Evolutionary conservation across 73 alveolate species (phyloP).

Genomic region (Effrenium voratum): DNA sequence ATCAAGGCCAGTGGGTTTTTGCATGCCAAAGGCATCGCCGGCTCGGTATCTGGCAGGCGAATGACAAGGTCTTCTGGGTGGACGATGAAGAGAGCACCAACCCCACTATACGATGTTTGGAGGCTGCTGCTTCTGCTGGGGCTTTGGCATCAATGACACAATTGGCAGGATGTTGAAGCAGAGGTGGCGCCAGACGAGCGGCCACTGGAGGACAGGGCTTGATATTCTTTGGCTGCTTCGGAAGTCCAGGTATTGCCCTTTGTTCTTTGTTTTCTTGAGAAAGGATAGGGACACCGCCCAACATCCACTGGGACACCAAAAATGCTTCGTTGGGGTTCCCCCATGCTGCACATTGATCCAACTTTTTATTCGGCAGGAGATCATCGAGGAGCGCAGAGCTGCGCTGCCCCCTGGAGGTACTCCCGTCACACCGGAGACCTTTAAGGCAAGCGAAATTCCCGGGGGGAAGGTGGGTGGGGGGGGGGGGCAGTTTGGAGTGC

Average conservation of each 20-base stretch:
- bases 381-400: constrained; percentile 5
- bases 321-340: too few relatives aligned
- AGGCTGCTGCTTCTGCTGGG: not conserved
- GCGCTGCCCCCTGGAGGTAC: constrained; percentile 94
- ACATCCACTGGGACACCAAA: too few relatives aligned
- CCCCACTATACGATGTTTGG: constrained; percentile 67
- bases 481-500: not conserved
- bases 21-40: too few relatives aligned
- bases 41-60: not conserved
- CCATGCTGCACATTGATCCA: too few relatives aligned
- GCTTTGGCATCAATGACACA: not conserved
- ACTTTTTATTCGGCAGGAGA: not conserved
- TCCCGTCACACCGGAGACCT: constrained; percentile 81
- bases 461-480: not conserved
- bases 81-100: constrained; percentile 75
- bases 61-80: constrained; percentile 91
- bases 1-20: not conserved
- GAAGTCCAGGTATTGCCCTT: too few relatives aligned
- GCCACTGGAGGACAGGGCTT: constrained; percentile 86
- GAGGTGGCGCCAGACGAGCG: constrained; percentile 85
- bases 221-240: too few relatives aligned
- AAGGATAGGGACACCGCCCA: too few relatives aligned
- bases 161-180: constrained; percentile 76
- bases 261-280: too few relatives aligned
- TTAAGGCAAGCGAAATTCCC: constrained; percentile 34